phyloP scores from a whole-genome alignment of 768 basidiomycete genomes.

The Candolleomyces efflorescens region DNA sequence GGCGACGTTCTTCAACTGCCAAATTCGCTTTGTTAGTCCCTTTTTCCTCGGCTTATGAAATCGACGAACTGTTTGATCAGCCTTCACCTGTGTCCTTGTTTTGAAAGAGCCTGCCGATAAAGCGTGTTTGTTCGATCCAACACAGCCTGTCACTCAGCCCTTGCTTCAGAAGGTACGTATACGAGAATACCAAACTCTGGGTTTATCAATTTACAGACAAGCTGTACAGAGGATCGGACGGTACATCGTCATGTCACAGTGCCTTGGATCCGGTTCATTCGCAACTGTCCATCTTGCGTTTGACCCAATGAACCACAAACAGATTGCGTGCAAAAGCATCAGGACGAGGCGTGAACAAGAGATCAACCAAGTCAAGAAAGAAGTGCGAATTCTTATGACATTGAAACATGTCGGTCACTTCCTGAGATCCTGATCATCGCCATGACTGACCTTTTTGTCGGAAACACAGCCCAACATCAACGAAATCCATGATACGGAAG shows the following conservation, averaged over 20 bases:
- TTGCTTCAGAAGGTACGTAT: conserved; percentile 43
- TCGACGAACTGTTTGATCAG: conserved; percentile 27
- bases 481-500: conserved; percentile 66
- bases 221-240: conserved; percentile 50
- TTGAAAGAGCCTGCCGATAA: conserved; percentile 52
- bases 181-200: neutral
- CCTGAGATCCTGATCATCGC: neutral
- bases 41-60: neutral
- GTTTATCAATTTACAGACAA: neutral
- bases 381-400: conserved; percentile 68
- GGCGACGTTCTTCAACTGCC: conserved; percentile 70
- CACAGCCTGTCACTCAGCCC: conserved; percentile 43
- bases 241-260: conserved; percentile 74
- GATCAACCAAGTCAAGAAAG: conserved; percentile 64
- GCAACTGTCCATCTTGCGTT: conserved; percentile 79
- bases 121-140: conserved; percentile 55
- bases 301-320: conserved; percentile 56
- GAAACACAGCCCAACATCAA: conserved; percentile 72
- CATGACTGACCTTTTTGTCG: neutral
- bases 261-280: conserved; percentile 77
- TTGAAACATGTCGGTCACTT: conserved; percentile 58
- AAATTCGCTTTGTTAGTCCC: conserved; percentile 27
- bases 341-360: conserved; percentile 58
- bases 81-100: conserved; percentile 61
- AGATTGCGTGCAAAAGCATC: conserved; percentile 85